Conservation (phyloP, 441 rosid genomes). For the Daphne laureola region DNA sequence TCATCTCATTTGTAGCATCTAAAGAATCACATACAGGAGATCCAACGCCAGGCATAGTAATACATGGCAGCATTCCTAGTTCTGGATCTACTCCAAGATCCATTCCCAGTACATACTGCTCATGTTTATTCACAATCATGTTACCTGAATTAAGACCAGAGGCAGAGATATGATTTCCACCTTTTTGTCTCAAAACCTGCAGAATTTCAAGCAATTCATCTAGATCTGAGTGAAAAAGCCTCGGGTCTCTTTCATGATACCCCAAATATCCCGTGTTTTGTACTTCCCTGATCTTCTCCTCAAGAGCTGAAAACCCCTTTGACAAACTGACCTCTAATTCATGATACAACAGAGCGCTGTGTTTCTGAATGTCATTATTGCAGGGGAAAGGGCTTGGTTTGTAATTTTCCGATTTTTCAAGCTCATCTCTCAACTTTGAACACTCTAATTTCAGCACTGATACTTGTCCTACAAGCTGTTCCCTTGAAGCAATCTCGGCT, state of each 20-base stretch:
- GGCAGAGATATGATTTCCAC: slow-evolving; percentile 40
- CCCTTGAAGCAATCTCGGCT: slow-evolving; percentile 83
- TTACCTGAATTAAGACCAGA: slow-evolving; percentile 37
- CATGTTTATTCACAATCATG: slow-evolving; percentile 31
- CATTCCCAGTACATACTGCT: slow-evolving; percentile 34
- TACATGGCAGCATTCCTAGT: slow-evolving; percentile 60
- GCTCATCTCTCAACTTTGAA: slow-evolving; percentile 63
- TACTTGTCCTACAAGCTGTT: slow-evolving; percentile 70
- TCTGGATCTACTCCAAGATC: slow-evolving; percentile 71
- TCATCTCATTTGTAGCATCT: slow-evolving; percentile 56
- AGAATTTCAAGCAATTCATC: slow-evolving; percentile 55
- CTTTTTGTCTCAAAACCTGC: slow-evolving; percentile 70
- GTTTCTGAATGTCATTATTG: slow-evolving; percentile 26
- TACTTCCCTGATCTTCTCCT: slow-evolving; percentile 69
- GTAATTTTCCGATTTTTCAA: slow-evolving; percentile 38
- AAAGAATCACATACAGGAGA: slow-evolving; percentile 59
- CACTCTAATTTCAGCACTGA: slow-evolving; percentile 74
- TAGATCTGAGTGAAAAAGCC: slow-evolving; percentile 54
- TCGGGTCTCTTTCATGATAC: slow-evolving; percentile 55
- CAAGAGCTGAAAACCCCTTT: slow-evolving; percentile 59
- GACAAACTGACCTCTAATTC: slow-evolving; percentile 54
- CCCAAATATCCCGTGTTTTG: slow-evolving; percentile 64
- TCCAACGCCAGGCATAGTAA: slow-evolving; percentile 50
- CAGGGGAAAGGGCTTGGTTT: slow-evolving; percentile 27
- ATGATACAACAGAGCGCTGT: slow-evolving; percentile 33